Base-by-base conservation (phyloP, 164 flowering plant genomes). In the Tetracentron sinense region DNA sequence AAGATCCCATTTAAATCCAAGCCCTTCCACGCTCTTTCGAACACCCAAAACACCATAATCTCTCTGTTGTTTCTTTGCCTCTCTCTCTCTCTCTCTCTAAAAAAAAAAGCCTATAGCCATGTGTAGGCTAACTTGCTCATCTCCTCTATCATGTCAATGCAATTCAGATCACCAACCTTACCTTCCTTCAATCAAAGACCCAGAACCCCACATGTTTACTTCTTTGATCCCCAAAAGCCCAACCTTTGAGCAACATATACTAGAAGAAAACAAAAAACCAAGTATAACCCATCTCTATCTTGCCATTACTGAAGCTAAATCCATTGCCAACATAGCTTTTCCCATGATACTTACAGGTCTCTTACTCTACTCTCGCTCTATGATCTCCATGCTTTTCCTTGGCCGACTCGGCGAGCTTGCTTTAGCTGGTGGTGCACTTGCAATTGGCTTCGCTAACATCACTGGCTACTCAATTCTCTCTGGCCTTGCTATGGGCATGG, bases 401-500 rank as follows among this genome's bases (percentile, higher is more conserved):
- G 92, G 96, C 72, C 82, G 73, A 35, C 85, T 86, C 0, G 96
- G 92, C 5, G 87, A 82, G 60, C 82, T 86, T 0, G 53, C 82
- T 0, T 64, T 89, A 0, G 96, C 96, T 5, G 92, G 87, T 5
- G 96, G 90, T 2, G 75, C 96, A 0, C 76, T 89, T 0, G 92
- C 92, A 1, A 61, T 86, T 7, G 92, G 92, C 1, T 89, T 89
- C 48, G 96, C 92, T 7, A 89, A 89, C 75, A 89, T 89, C 75
- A 89, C 96, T 35, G 96, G 90, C 7, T 89, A 89, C 73, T 89
- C 96, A 6, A 51, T 89, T 42, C 85, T 89, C 38, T 86, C 92
- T 0, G 96, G 96, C 49, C 80, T 89, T 0, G 83, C 92, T 47
- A 78, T 81, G 77, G 96, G 96, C 0, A 89, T 89, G 96, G 96